Percentiles rank a stretch among this genome's conserved stretches.
phyloP scores from a whole-genome alignment of 202 grass and related monocot genomes.

The Panicum virgatum region DNA sequence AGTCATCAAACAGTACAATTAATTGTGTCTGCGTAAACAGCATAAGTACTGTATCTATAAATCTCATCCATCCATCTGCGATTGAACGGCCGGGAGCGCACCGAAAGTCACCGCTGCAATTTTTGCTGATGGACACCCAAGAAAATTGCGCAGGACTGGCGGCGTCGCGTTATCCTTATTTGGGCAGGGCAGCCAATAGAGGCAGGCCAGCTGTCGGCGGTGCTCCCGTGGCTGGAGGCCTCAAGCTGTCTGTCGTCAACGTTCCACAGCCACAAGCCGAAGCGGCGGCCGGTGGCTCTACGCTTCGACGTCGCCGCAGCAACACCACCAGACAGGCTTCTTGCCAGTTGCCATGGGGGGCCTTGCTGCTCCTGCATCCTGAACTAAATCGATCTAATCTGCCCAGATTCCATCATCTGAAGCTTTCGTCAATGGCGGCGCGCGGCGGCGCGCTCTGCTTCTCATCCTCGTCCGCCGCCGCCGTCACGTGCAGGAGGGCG shows the following conservation, averaged over 20 bases:
- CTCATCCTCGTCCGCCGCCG: slow-evolving; percentile 37
- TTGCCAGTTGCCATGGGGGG: not conserved
- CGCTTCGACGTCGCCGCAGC: slow-evolving; percentile 10
- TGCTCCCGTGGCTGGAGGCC: slow-evolving; percentile 18
- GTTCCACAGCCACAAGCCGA: slow-evolving; percentile 30
- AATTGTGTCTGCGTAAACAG: too few relatives aligned
- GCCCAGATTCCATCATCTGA: slow-evolving; percentile 9
- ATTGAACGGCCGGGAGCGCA: too few relatives aligned
- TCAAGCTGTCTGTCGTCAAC: slow-evolving; percentile 1
- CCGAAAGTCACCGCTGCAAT: too few relatives aligned
- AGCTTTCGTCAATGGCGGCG: slow-evolving; percentile 26
- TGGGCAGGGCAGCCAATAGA: slow-evolving; percentile 30
- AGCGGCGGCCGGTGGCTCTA: slow-evolving; percentile 21
- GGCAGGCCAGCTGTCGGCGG: slow-evolving; percentile 35
- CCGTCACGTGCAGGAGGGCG: slow-evolving; percentile 1
- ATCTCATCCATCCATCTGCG: too few relatives aligned
- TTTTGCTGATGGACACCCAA: too few relatives aligned
- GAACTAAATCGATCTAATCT: not conserved
- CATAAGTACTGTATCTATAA: too few relatives aligned
- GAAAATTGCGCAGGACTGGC: too few relatives aligned
- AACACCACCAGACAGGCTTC: not conserved
- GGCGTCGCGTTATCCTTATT: slow-evolving; percentile 50
- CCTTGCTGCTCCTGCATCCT: not conserved
- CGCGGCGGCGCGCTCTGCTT: slow-evolving; percentile 46
- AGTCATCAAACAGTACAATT: too few relatives aligned